Evolutionary conservation across 306 rosid species (phyloP), one percentile per base, ranked within the genome.

Genomic region (Cucurbita maxima): DNA sequence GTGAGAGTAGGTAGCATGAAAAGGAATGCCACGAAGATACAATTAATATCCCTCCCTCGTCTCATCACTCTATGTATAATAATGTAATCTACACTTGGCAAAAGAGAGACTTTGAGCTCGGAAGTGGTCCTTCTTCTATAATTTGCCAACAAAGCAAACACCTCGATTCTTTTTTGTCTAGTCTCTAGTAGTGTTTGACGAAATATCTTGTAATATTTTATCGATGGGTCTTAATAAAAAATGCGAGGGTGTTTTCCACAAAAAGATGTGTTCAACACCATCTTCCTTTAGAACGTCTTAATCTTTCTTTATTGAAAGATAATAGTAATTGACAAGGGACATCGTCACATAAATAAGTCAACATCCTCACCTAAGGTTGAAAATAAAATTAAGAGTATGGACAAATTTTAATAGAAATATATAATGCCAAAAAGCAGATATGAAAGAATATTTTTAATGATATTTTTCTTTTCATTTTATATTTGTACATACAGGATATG

Each of bases 1-100:
- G 52, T 64, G 71, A 40, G 71, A n/a, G 43, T 16, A 62, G 70
- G 15, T 62, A 62, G 70, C 70, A 62, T 62, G 70, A 62, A 62
- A 62, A 40, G 7, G 50, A 62, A 40, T 62, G 47, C 8, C 70
- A 62, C 12, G 38, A 62, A 38, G 7, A 16, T 62, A 18, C 47
- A 41, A 64, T 64, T 64, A 64, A 43, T 64, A 43, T 59, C 1
- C 5, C 1, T 61, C 19, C 12, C 36, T 22, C 15, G 3, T 30
- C 34, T 30, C 34, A 30, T 30, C 34, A 30, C 34, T 3, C 5
- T 8, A 5, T 22, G 15, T 16, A 58, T 58, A 57, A 57, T 57
- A 58, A 50, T 50, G 8, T 50, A 50, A 50, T 50, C 54, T 50
- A 14, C 54, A 50, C 15, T 50, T 50, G 15, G 54, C 14, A 15